Conservation (phyloP, 495 filamentous ascomycete species). For the Neurospora sp. region DNA sequence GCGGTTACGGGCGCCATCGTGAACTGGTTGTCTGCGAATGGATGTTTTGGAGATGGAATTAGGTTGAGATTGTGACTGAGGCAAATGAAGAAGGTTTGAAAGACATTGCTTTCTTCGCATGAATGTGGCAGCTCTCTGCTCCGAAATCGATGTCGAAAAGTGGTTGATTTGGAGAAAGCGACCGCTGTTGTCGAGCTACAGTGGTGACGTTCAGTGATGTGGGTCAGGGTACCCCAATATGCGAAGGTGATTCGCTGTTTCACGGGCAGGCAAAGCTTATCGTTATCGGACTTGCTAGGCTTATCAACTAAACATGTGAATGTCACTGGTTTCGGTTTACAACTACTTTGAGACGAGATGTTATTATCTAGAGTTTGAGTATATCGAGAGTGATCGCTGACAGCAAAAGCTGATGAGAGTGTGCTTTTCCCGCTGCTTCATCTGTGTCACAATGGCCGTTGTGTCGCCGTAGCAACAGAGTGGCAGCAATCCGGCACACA, state of each 20-base stretch:
- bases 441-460: neutral
- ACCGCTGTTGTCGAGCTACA: neutral
- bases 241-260: neutral
- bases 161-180: neutral
- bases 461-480: neutral
- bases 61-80: neutral
- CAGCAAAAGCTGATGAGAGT: neutral
- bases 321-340: neutral
- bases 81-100: neutral
- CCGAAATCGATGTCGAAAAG: neutral
- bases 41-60: neutral
- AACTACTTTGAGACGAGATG: neutral
- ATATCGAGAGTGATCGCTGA: neutral
- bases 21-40: neutral
- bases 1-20: slow-evolving; percentile 39
- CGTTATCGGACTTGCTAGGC: neutral
- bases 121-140: neutral
- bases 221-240: neutral
- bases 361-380: neutral
- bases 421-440: neutral
- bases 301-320: neutral
- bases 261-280: neutral
- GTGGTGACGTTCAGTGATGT: neutral
- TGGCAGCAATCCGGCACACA: neutral
- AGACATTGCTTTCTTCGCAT: neutral